Evolutionary conservation across 1,284 basidiomycete genomes (phyloP).

Genomic region (Ceratobasidium sp.): DNA sequence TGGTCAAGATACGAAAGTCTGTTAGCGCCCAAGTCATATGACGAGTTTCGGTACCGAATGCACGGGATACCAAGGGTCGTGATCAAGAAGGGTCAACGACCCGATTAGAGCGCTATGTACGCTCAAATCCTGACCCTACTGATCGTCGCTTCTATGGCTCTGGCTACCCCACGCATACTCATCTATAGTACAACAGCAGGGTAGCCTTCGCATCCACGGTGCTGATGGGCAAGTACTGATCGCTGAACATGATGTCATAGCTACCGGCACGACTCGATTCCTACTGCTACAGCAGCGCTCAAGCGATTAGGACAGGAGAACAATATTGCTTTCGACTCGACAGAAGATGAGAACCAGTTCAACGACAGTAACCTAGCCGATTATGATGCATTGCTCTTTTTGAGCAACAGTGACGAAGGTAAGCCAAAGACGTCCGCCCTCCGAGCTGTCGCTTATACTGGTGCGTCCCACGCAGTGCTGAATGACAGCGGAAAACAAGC

Average conservation of each 20-base stretch:
- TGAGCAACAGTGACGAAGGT: constrained; percentile 79
- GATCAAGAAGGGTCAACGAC: background rate
- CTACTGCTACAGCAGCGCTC: constrained; percentile 74
- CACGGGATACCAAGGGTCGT: constrained; percentile 2
- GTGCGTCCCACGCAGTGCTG: constrained; percentile 65
- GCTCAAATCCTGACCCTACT: constrained; percentile 3
- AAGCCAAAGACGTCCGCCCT: constrained; percentile 47
- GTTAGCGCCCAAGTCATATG: constrained; percentile 9
- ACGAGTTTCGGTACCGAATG: background rate
- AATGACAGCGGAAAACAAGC: constrained; percentile 72
- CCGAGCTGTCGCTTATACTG: constrained; percentile 32
- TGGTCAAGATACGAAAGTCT: background rate
- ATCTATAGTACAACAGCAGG: constrained; percentile 56
- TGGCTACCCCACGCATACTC: constrained; percentile 49
- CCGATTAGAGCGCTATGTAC: background rate
- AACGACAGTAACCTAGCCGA: constrained; percentile 67
- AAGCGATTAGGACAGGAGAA: constrained; percentile 62
- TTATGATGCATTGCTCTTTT: constrained; percentile 79
- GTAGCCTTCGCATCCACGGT: constrained; percentile 50
- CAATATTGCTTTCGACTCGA: constrained; percentile 72
- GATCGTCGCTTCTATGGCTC: constrained; percentile 19
- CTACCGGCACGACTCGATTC: constrained; percentile 83
- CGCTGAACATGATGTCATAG: constrained; percentile 48
- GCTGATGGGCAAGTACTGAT: background rate
- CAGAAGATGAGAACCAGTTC: constrained; percentile 75